Evolutionary conservation across 805 yeast genomes (phyloP), one percentile per base, ranked within the genome.

Genomic region (Wickerhamiella australiensis): DNA sequence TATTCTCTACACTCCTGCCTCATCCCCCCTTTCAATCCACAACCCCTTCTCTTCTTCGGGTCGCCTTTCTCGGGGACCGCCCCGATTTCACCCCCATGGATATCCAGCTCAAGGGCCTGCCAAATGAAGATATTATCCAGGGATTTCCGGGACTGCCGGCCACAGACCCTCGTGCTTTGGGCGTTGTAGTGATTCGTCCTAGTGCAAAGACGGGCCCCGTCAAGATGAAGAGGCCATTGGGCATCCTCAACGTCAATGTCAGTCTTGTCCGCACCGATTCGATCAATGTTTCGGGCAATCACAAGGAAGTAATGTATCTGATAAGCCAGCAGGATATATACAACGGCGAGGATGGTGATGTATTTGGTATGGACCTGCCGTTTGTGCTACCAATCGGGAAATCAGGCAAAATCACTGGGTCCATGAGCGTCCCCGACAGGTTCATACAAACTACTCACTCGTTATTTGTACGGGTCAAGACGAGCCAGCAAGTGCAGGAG

Each of bases 61-160:
- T 9, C n/a, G n/a, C n/a, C n/a, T n/a, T n/a, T n/a, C n/a, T n/a
- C n/a, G n/a, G n/a, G n/a, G n/a, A n/a, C n/a, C n/a, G n/a, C n/a
- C n/a, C n/a, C n/a, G n/a, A n/a, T n/a, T 6, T 25, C 9, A 25
- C 27, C 35, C 35, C 26, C 31, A 37, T 46, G 49, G 48, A 36
- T 36, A 53, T 64, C 47, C 57, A 59, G 31, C 54, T 65, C 36
- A 55, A 58, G 25, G 70, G 72, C 1, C 57, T 56, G 7, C 69
- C 72, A 5, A 68, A 68, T 48, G 67, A 65, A 46, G 71, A 68
- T 40, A 52, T 68, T 7, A 67, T 68, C 18, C 65, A 60, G 37
- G 73, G 73, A 11, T 68, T 58, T 46, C 73, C 73, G 2, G 73
- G 73, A 0, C 63, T 68, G n/a, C 59, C 64, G 2, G 73, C 73